Conservation (phyloP, 1,139 yeast genomes). For the Kodamaea derodonti region DNA sequence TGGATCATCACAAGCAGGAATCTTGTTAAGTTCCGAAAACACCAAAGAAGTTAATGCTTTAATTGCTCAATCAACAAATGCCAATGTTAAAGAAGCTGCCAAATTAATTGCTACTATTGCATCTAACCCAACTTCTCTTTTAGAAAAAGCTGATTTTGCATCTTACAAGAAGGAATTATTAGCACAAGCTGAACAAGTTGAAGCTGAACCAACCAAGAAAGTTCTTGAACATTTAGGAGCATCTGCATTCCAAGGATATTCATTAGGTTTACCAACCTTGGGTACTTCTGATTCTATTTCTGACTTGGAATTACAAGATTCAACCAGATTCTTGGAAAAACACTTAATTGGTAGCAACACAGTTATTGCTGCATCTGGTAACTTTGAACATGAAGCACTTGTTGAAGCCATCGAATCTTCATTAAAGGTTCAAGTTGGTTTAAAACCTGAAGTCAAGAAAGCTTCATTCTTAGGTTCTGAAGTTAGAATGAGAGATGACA, state of each 20-base stretch:
- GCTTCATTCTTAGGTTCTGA: constrained; percentile 79
- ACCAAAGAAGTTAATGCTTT: constrained; percentile 54
- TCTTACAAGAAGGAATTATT: constrained; percentile 35
- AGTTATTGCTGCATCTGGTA: constrained; percentile 73
- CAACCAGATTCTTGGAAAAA: constrained; percentile 51
- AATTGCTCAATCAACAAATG: constrained; percentile 48
- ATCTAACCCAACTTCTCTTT: constrained; percentile 29
- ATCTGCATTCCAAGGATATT: constrained; percentile 81
- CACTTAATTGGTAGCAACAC: constrained; percentile 60
- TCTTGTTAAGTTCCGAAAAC: constrained; percentile 41
- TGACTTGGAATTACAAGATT: constrained; percentile 56
- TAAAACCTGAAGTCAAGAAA: constrained; percentile 50
- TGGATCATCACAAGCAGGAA: constrained; percentile 40
- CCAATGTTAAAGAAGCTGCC: constrained; percentile 41
- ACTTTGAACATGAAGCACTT: constrained; percentile 62
- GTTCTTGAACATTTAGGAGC: constrained; percentile 73
- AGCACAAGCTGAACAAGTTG: constrained; percentile 41
- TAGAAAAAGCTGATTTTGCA: constrained; percentile 33
- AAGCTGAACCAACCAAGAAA: constrained; percentile 43
- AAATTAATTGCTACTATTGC: constrained; percentile 33
- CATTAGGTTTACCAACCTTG: constrained; percentile 67
- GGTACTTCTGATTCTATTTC: constrained; percentile 67
- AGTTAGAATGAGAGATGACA: constrained; percentile 84
- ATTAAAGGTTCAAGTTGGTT: constrained; percentile 47
- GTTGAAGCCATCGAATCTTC: constrained; percentile 59